Evolutionary conservation across 164 flowering plant species (phyloP), one percentile per base, ranked within the genome.

Genomic region (Warburgia ugandensis): DNA sequence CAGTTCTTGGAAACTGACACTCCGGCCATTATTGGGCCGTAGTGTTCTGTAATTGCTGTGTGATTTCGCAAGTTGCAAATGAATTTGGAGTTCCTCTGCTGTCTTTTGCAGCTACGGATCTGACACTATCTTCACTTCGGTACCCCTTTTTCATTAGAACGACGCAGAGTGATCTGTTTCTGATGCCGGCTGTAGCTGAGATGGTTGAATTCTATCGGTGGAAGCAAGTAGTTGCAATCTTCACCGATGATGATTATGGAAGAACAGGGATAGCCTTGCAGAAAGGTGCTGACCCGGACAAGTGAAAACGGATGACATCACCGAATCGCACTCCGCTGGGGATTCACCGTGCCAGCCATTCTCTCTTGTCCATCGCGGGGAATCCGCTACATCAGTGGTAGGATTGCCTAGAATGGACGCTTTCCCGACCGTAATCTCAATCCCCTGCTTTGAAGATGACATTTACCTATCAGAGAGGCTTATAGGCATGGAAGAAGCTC

Each of bases 31-130:
- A 69, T 89, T 45, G 97, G 97, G 22, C 97, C 97, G 25, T 88
- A 75, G 42, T 83, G 95, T 10, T 89, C 97, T 12, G 55, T 73
- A 28, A 69, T 78, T 46, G 97, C 95, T 43, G 82, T 57, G 64
- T 75, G 58, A 64, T 82, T 31, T 74, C 94, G 35, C 55, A 62
- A 22, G 56, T 80, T 53, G 80, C 78, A n/a, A 77, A 66, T 58
- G 86, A 74, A 51, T 77, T 86, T 37, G 75, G 80, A 47, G 80
- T 89, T 23, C 97, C 97, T 12, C 77, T 84, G 27, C 29, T 89
- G 42, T 84, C 97, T 22, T 88, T 64, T 65, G 80, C 78, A 27
- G 91, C 86, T 37, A 84, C 94, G 23, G 96, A 88, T 55, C 92
- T 94, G 12, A 75, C 85, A 49, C 79, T 88, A 1, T 83, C 96